Base-by-base conservation (phyloP, 139 green algal genomes). In the Mesotaenium endlicherianum region DNA sequence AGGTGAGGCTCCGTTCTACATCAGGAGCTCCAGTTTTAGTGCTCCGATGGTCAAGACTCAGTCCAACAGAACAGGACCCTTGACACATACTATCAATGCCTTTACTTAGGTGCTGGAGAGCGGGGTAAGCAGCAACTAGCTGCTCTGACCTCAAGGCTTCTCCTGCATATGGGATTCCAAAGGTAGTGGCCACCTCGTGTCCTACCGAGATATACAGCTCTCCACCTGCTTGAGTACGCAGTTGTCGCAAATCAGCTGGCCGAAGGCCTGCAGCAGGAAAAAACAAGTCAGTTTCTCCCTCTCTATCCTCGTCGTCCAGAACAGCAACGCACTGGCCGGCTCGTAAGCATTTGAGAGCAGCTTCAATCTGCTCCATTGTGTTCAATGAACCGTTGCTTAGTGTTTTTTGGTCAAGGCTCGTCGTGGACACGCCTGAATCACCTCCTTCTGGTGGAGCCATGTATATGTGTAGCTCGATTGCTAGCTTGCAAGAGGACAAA, bases 221-320 rank as follows among this genome's bases (percentile, higher is more conserved):
- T 30, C 79, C 84, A 11, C 78, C 84, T 3, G 78, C 79, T 4
- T 83, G 60, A 5, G 60, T 14, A 11, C 8, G 11, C 6, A 72
- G 60, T 38, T 34, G n/a, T n/a, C n/a, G n/a, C 43, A 87, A n/a
- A 39, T 49, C 30, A 34, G 36, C 57, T 40, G 81, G 59, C 39
- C 20, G 30, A 20, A 70, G 20, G 45, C 31, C 2, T 16, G 39
- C 11, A 3, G 43, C 78, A 20, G 80, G 44, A 40, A 89, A 77
- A 81, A 83, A 75, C 1, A 89, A 36, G 82, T 88, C 83, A 17
- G 78, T 87, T 38, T 88, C 83, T 3, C 40, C 77, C 83, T 88
- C 83, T 5, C 83, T 41, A 5, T 16, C 49, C 41, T 67, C 83
- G 59, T 58, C 47, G 80, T 88, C 83, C 11, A 88, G 64, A 44